Conservation (phyloP, 768 basidiomycete genomes). For the Lentinula boryana region DNA sequence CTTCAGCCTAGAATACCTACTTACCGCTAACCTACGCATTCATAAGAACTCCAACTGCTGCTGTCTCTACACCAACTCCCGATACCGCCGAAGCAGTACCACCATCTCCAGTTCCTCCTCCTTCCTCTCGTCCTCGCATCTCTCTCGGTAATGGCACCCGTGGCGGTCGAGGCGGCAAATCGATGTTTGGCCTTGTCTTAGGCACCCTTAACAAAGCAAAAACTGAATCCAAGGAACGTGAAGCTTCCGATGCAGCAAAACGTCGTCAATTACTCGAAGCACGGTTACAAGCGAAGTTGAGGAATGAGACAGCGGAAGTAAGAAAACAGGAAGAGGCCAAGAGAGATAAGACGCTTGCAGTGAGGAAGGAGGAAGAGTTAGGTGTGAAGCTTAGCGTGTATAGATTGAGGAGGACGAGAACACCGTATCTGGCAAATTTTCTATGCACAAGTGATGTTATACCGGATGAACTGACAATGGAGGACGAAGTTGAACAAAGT, state of each 20-base stretch:
- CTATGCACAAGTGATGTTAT: constrained; percentile 69
- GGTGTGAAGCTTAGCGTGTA: constrained; percentile 81
- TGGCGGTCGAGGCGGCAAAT: constrained; percentile 80
- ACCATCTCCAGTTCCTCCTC: background rate
- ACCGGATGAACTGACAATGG: constrained; percentile 24
- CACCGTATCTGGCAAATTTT: constrained; percentile 73
- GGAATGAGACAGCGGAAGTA: constrained; percentile 82
- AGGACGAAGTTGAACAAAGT: constrained; percentile 15
- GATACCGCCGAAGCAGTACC: background rate
- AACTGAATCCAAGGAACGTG: constrained; percentile 79
- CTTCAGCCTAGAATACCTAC: background rate
- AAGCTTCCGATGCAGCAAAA: constrained; percentile 83
- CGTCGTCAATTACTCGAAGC: constrained; percentile 80
- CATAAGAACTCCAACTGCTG: background rate
- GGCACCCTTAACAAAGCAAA: constrained; percentile 86
- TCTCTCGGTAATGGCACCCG: constrained; percentile 14
- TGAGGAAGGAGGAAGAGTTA: constrained; percentile 76
- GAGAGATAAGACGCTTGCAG: constrained; percentile 72
- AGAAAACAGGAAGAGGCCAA: constrained; percentile 82
- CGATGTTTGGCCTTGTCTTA: constrained; percentile 79
- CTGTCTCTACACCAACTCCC: background rate
- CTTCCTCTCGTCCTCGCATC: background rate
- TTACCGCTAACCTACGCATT: background rate
- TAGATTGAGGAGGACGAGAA: constrained; percentile 64
- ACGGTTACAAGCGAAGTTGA: constrained; percentile 78